Conservation (phyloP, 345 rosid genomes). For the Gossypium sturtianum region DNA sequence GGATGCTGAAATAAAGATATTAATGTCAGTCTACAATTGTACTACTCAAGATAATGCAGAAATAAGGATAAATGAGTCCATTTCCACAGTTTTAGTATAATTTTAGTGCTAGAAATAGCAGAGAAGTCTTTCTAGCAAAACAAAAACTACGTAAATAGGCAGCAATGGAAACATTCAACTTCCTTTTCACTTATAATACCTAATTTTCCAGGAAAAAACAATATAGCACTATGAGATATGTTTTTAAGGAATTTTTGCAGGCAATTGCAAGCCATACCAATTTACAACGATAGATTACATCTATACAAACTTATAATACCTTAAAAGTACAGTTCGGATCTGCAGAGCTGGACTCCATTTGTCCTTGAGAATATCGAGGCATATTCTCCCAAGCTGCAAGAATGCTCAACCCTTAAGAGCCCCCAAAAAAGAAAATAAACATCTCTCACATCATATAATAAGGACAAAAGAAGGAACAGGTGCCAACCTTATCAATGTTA, state of each 20-base stretch:
- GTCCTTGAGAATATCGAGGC: conserved; percentile 98
- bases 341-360: conserved; percentile 99
- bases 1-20: conserved; percentile 46
- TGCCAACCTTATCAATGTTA: conserved; percentile 85
- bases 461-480: neutral
- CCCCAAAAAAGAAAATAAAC: neutral
- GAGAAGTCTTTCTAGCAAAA: too few relatives aligned
- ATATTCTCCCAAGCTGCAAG: conserved; percentile 87
- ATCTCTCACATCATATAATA: conserved; percentile 10
- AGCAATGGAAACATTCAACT: neutral
- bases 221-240: neutral
- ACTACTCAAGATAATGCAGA: neutral
- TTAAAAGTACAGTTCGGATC: conserved; percentile 92
- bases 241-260: neutral
- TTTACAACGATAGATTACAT: neutral
- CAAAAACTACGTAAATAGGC: neutral
- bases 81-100: neutral
- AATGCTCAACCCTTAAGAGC: conserved; percentile 3
- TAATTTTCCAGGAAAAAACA: neutral
- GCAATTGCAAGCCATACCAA: neutral
- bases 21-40: neutral
- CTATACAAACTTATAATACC: conserved; percentile 33
- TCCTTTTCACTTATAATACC: neutral
- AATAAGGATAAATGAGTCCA: neutral
- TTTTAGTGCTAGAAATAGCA: neutral